phyloP scores from a whole-genome alignment of 805 yeast species.

The Kuraishia capsulata region DNA sequence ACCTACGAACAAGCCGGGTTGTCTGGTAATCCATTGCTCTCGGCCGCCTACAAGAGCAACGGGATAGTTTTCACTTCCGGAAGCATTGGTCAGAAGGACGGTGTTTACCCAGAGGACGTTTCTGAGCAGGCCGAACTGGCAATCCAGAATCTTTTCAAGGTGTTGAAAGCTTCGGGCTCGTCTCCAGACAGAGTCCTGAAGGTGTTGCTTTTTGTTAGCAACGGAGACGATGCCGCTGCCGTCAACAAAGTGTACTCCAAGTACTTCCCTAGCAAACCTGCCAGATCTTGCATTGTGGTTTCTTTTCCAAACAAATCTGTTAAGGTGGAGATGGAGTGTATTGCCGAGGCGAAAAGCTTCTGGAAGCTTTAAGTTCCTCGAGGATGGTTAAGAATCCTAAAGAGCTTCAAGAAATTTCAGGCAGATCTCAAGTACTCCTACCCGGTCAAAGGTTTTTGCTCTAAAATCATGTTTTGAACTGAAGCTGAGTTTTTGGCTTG shows the following conservation, averaged over 20 bases:
- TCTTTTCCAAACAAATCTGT: constrained; percentile 40
- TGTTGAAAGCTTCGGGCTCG: constrained; percentile 35
- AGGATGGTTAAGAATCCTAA: too few species aligned
- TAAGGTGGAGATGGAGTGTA: constrained; percentile 43
- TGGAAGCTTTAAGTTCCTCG: neutral
- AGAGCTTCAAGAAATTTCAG: too few species aligned
- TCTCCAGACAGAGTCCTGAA: constrained; percentile 37
- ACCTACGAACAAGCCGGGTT: constrained; percentile 25
- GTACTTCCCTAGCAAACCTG: constrained; percentile 39
- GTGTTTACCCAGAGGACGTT: constrained; percentile 30
- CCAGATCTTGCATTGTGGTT: constrained; percentile 43
- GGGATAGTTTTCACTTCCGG: constrained; percentile 44
- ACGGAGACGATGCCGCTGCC: constrained; percentile 28
- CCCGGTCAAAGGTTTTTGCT: too few species aligned
- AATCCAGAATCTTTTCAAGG: constrained; percentile 30
- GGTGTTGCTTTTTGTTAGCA: constrained; percentile 37
- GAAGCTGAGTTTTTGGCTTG: too few species aligned
- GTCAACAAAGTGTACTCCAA: constrained; percentile 38
- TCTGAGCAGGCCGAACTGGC: constrained; percentile 38
- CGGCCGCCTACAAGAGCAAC: constrained; percentile 31
- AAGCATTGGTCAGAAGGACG: constrained; percentile 31
- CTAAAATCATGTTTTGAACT: too few species aligned
- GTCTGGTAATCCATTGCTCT: constrained; percentile 20
- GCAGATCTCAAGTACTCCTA: too few species aligned
- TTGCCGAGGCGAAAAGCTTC: constrained; percentile 23